phyloP scores from a whole-genome alignment of 73 alveolate genomes.

The Breviolum minutum region DNA sequence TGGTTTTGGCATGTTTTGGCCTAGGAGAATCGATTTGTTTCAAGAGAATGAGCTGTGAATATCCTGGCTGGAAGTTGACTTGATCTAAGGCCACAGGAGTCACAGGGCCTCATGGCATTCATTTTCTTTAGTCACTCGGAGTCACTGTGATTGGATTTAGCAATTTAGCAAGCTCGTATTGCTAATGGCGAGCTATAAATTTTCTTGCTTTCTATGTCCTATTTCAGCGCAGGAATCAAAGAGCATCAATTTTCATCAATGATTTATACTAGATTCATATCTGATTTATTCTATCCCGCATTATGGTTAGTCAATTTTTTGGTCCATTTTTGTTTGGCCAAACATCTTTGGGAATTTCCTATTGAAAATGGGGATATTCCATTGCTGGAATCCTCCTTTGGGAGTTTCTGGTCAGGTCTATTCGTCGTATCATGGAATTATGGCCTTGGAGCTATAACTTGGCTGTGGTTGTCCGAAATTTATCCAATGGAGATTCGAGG shows the following conservation, averaged over 20 bases:
- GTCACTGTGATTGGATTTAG: not conserved
- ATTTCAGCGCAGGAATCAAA: no score
- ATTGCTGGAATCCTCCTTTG: no score
- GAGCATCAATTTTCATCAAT: no score
- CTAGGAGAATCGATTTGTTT: not conserved
- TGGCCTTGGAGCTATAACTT: slow-evolving; percentile 91
- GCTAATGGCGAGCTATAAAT: not conserved
- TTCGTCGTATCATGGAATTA: slow-evolving; percentile 81
- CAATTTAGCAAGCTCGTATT: not conserved
- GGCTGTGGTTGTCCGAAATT: slow-evolving; percentile 88
- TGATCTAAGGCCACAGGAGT: slow-evolving; percentile 29
- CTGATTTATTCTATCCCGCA: no score
- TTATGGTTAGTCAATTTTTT: no score
- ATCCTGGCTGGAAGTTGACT: not conserved
- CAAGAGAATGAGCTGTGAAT: not conserved
- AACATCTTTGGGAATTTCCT: no score
- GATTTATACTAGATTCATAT: no score
- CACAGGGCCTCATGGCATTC: slow-evolving; percentile 78
- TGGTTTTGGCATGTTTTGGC: not conserved
- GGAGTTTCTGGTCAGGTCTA: not conserved
- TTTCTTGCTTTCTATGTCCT: no score
- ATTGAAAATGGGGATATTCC: no score
- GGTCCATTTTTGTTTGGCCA: no score
- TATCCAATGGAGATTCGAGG: slow-evolving; percentile 94
- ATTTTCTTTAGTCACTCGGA: slow-evolving; percentile 39